Evolutionary conservation across 352 stramenopile species (phyloP).

Genomic region (Globisporangium okanoganense): DNA sequence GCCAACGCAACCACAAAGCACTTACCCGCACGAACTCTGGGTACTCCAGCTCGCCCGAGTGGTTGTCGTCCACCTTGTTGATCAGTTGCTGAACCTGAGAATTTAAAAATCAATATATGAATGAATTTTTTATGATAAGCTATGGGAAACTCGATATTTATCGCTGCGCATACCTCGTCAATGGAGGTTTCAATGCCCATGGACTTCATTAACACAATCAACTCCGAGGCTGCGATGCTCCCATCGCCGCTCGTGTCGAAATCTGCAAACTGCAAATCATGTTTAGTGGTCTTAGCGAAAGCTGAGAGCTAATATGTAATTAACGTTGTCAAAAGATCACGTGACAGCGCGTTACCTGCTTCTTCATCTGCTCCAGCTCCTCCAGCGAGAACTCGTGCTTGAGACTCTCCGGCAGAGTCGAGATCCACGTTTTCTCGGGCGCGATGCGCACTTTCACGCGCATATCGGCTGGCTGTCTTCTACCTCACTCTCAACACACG

Average conservation of each 20-base stretch:
- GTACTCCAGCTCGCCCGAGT: slow-evolving; percentile 62
- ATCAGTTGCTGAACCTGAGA: slow-evolving; percentile 53
- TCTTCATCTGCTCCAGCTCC: background rate
- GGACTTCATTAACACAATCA: background rate
- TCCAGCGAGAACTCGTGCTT: background rate
- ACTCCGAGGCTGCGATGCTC: background rate
- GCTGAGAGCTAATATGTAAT: background rate
- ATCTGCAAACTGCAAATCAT: background rate
- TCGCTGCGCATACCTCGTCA: background rate
- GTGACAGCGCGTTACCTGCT: background rate
- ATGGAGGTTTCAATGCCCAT: background rate
- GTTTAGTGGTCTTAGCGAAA: background rate
- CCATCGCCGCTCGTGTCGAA: background rate
- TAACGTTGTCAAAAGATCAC: background rate
- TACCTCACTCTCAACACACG: too few relatives aligned
- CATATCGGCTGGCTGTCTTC: background rate
- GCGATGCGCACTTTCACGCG: background rate
- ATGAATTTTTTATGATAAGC: too few relatives aligned
- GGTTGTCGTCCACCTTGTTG: slow-evolving; percentile 70
- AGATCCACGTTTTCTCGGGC: background rate
- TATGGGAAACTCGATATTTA: too few relatives aligned
- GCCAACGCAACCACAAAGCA: background rate
- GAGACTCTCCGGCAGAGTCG: background rate
- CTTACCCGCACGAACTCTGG: slow-evolving; percentile 58
- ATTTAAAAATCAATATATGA: too few relatives aligned